Base-by-base conservation (phyloP, 1,284 basidiomycete species). In the Neotropicomus parvogracilis region DNA sequence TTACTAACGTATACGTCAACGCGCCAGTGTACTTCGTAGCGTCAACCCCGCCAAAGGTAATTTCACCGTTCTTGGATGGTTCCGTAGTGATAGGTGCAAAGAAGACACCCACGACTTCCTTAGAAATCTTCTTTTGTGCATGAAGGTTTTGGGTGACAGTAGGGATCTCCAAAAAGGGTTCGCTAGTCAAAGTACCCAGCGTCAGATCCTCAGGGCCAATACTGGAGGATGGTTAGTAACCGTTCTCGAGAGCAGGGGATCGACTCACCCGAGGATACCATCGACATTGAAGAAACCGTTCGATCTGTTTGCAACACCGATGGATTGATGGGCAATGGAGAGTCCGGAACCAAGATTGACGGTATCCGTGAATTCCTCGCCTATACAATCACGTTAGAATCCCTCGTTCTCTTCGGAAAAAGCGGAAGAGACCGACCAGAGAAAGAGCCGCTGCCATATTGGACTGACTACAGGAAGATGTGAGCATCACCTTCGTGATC, bases 101-200 rank as follows among this genome's bases (percentile, higher is more conserved):
- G n/a, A n/a, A n/a, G n/a, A n/a, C n/a, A n/a, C n/a, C n/a, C n/a
- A n/a, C n/a, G n/a, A n/a, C n/a, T n/a, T n/a, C n/a, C n/a, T n/a
- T n/a, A n/a, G n/a, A n/a, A n/a, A n/a, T n/a, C n/a, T n/a, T n/a
- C 44, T 59, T 59, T 52, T 68, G 63, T 1, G 47, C 31, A 48
- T 64, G 60, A 1, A 74, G 64, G 50, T 69, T 72, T 50, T 72
- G 64, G 27, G 64, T 63, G 39, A 74, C 63, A 4, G 72, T 69
- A n/a, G 62, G 59, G 28, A 65, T 64, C 33, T 47, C 40, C 24
- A 47, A 31, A 12, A 7, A 0, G n/a, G 43, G 41, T 4, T 28
- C 27, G 16, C 54, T 38, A 7, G 43, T n/a, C n/a, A n/a, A n/a
- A n/a, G n/a, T n/a, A n/a, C n/a, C n/a, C n/a, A n/a, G n/a, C n/a